These are phyloP conservation scores for Aspergillus puulaauensis DNA, from an alignment of 2,329 filamentous ascomycete genomes.

Conservation along the genomic window DNA sequence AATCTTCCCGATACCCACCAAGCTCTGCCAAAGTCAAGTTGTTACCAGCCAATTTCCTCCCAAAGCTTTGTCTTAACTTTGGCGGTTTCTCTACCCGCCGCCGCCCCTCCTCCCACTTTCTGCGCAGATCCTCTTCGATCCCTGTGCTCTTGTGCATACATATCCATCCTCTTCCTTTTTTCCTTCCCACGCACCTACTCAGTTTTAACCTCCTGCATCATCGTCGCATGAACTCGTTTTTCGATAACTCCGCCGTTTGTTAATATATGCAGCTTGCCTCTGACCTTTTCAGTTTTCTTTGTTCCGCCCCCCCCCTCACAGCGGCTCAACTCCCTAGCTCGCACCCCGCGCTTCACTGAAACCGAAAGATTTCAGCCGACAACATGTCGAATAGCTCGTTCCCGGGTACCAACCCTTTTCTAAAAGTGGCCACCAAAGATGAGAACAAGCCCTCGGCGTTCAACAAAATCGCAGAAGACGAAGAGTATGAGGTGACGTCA, in stretches of 20 bases:
- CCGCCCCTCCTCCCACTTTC: slow-evolving; percentile 17
- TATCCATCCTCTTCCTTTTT: not conserved
- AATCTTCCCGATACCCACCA: slow-evolving; percentile 22
- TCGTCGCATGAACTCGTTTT: not conserved
- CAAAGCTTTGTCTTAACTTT: slow-evolving; percentile 8
- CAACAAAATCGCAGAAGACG: slow-evolving; percentile 74
- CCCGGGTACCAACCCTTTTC: slow-evolving; percentile 78
- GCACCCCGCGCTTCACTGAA: slow-evolving; percentile 20
- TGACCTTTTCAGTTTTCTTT: slow-evolving; percentile 67
- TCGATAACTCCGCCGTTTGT: slow-evolving; percentile 13
- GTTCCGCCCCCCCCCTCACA: slow-evolving; percentile 62
- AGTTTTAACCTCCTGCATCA: not conserved
- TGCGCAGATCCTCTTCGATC: slow-evolving; percentile 2
- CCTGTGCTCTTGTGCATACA: slow-evolving; percentile 16
- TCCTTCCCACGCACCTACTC: slow-evolving; percentile 1
- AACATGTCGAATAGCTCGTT: slow-evolving; percentile 71
- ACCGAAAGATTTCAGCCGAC: slow-evolving; percentile 28
- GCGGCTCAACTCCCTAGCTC: slow-evolving; percentile 54
- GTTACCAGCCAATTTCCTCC: slow-evolving; percentile 6
- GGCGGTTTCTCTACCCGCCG: slow-evolving; percentile 25
- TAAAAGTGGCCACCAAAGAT: slow-evolving; percentile 72
- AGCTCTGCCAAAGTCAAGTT: slow-evolving; percentile 2
- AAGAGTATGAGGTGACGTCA: slow-evolving; percentile 77
- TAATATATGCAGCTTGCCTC: slow-evolving; percentile 17
- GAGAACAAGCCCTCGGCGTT: slow-evolving; percentile 48